These are phyloP conservation scores for Phyllosticta capitalensis DNA, from an alignment of 2,329 filamentous ascomycete genomes.

Conservation along the genomic window DNA sequence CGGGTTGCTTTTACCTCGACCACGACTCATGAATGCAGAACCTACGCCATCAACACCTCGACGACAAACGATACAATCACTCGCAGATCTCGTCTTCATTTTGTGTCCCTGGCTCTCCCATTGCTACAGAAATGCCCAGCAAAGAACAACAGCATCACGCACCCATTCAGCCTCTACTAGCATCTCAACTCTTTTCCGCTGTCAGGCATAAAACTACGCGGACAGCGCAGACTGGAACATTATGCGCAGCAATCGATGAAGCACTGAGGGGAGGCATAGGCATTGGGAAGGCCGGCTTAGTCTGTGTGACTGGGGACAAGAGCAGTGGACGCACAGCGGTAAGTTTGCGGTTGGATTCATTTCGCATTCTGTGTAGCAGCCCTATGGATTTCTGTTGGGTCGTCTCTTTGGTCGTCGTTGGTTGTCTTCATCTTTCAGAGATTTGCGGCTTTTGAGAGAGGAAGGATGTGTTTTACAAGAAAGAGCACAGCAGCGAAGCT, in stretches of 20 bases:
- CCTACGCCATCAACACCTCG: too few relatives aligned
- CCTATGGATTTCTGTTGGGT: neutral
- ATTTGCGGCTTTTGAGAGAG: too few relatives aligned
- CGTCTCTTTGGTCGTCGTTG: neutral
- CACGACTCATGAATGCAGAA: too few relatives aligned
- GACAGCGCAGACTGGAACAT: constrained; percentile 15
- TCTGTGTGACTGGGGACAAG: constrained; percentile 27
- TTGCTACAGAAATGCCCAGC: too few relatives aligned
- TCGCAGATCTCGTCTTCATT: too few relatives aligned
- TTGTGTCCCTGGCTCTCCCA: too few relatives aligned
- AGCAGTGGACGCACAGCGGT: constrained; percentile 20
- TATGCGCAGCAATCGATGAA: constrained; percentile 25
- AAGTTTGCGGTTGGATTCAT: constrained; percentile 10
- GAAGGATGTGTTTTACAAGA: too few relatives aligned
- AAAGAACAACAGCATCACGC: neutral
- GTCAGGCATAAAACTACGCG: neutral
- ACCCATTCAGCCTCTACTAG: neutral
- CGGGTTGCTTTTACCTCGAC: too few relatives aligned
- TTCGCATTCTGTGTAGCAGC: neutral
- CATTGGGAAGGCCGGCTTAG: constrained; percentile 23
- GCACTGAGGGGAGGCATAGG: constrained; percentile 29
- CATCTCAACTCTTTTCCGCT: neutral
- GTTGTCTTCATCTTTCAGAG: neutral
- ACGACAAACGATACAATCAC: too few relatives aligned
- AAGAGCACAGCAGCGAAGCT: neutral